Conservation (phyloP, 768 basidiomycete species). For the Hypholoma fasciculare region DNA sequence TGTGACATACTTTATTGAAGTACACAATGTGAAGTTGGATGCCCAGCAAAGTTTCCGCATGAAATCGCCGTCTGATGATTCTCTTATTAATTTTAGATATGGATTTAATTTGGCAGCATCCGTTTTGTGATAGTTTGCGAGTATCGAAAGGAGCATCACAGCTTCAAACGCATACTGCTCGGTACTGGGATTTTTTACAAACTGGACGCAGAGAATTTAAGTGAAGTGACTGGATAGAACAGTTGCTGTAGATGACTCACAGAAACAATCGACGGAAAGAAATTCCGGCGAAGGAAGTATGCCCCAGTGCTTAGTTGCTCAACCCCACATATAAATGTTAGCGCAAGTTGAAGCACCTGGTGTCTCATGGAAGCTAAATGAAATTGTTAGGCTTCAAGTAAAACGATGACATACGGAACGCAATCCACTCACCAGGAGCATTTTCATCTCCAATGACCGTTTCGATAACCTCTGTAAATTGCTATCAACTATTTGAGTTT, state of each 20-base stretch:
- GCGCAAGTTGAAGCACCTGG: conserved; percentile 53
- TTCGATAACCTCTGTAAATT: conserved; percentile 48
- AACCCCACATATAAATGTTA: conserved; percentile 59
- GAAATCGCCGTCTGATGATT: conserved; percentile 46
- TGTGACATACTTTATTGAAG: conserved; percentile 47
- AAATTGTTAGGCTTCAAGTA: neutral
- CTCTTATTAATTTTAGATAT: conserved; percentile 54
- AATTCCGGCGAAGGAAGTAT: conserved; percentile 63
- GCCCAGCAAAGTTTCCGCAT: conserved; percentile 63
- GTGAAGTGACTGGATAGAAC: neutral
- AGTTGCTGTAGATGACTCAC: conserved; percentile 32
- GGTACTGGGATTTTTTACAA: conserved; percentile 56
- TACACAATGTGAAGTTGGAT: conserved; percentile 48
- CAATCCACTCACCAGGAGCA: conserved; percentile 40
- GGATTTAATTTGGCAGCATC: conserved; percentile 71
- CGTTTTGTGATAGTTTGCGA: conserved; percentile 73
- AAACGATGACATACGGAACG: neutral
- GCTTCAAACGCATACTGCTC: conserved; percentile 61
- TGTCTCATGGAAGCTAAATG: conserved; percentile 48
- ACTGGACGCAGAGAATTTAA: conserved; percentile 29
- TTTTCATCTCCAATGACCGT: conserved; percentile 43
- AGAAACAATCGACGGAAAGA: conserved; percentile 53
- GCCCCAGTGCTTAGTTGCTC: conserved; percentile 70
- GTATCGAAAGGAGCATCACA: conserved; percentile 55
- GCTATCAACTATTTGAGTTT: conserved; percentile 29